Conservation (phyloP, 208 protist species). For the Angomonas deanei region DNA sequence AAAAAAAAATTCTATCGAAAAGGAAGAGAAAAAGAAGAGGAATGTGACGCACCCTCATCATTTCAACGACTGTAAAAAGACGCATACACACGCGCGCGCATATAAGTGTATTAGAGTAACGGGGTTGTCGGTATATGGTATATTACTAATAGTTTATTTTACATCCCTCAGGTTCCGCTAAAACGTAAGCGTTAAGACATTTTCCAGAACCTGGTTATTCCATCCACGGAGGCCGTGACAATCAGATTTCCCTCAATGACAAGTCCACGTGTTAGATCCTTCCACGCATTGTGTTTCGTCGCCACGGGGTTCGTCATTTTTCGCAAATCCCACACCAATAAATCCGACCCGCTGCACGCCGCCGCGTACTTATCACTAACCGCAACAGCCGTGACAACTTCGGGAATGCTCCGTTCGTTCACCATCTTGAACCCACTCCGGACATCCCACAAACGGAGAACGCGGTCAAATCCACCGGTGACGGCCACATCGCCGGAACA, state of each 20-base stretch:
- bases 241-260: conserved; percentile 69
- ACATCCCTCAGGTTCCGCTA: neutral
- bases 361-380: conserved; percentile 58
- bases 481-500: conserved; percentile 51
- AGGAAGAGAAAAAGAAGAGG: conserved; percentile 7
- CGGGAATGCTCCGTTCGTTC: conserved; percentile 43
- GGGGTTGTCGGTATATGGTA: too few relatives aligned
- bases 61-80: too few relatives aligned
- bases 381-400: conserved; percentile 78
- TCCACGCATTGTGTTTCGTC: conserved; percentile 71
- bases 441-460: conserved; percentile 79
- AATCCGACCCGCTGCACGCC: conserved; percentile 74
- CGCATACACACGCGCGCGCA: too few relatives aligned
- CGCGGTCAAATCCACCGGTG: conserved; percentile 80
- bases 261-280: conserved; percentile 79
- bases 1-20: conserved; percentile 12
- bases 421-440: conserved; percentile 57
- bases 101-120: too few relatives aligned
- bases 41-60: neutral
- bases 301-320: conserved; percentile 51
- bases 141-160: neutral
- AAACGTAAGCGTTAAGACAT: conserved; percentile 28
- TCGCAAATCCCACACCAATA: conserved; percentile 80
- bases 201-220: conserved; percentile 75
- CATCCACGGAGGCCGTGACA: conserved; percentile 84